Percentiles rank a stretch among this genome's conserved stretches.
Evolutionary conservation across 768 basidiomycete genomes (phyloP).

Genomic region (Inosperma sp.): DNA sequence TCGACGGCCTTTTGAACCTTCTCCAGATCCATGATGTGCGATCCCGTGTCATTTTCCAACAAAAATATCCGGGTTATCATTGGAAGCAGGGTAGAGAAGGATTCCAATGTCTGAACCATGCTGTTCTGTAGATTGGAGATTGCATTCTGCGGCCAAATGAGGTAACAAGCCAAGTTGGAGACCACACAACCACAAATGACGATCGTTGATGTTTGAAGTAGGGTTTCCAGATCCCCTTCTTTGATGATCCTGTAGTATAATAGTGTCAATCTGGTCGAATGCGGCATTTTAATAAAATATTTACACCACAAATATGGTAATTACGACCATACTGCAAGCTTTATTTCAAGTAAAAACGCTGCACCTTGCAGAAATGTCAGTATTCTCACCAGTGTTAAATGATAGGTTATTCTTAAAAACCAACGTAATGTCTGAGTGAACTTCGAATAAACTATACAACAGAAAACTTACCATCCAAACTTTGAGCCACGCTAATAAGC

Average conservation of each 20-base stretch:
- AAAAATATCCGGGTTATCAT: constrained; percentile 85
- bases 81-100: constrained; percentile 80
- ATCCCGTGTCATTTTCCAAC: constrained; percentile 56
- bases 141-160: constrained; percentile 83
- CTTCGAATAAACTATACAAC: neutral
- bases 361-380: neutral
- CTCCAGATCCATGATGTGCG: constrained; percentile 51
- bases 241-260: constrained; percentile 62
- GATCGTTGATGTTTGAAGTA: constrained; percentile 72
- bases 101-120: constrained; percentile 82
- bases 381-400: constrained; percentile 72
- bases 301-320: constrained; percentile 81
- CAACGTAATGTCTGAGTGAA: neutral
- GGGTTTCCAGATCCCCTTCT: constrained; percentile 76
- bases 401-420: constrained; percentile 58
- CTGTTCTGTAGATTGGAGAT: constrained; percentile 76
- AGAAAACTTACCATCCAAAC: constrained; percentile 62
- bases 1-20: constrained; percentile 77
- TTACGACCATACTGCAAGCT: constrained; percentile 84
- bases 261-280: constrained; percentile 4
- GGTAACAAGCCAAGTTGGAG: constrained; percentile 81
- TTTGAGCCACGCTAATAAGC: constrained; percentile 84
- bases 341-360: constrained; percentile 3
- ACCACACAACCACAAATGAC: constrained; percentile 70
- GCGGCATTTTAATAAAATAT: constrained; percentile 12